phyloP scores from a whole-genome alignment of 768 basidiomycete species.

The Trametes villosa region DNA sequence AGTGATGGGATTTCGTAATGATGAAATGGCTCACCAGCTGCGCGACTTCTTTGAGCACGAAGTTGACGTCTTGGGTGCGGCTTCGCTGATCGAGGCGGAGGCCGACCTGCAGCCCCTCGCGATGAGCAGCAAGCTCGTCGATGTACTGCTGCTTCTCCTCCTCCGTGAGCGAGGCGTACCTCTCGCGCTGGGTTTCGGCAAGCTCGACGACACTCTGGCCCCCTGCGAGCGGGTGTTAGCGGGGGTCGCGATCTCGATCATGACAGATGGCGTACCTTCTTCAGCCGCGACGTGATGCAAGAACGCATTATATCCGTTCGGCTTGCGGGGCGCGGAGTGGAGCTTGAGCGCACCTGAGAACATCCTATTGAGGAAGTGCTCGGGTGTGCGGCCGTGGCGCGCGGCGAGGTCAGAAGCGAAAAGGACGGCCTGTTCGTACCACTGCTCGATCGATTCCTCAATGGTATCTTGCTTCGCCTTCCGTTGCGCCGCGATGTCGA shows the following conservation, averaged over 20 bases:
- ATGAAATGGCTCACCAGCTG: neutral
- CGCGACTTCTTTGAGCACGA: neutral
- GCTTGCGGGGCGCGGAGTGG: neutral
- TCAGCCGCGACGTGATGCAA: neutral
- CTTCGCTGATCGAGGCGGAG: neutral
- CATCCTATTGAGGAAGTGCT: neutral
- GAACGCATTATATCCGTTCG: conserved; percentile 7
- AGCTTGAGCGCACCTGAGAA: conserved; percentile 3
- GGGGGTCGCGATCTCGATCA: neutral
- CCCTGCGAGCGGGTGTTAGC: neutral
- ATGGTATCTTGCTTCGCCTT: neutral
- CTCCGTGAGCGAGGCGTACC: neutral
- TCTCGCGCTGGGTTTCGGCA: neutral
- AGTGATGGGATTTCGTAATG: too few relatives aligned
- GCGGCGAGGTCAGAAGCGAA: neutral
- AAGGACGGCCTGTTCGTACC: neutral
- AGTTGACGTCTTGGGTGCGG: neutral
- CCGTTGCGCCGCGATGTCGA: neutral
- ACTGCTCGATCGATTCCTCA: conserved; percentile 1
- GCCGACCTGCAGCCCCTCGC: neutral
- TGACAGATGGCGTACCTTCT: neutral
- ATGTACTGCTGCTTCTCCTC: neutral
- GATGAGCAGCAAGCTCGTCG: neutral
- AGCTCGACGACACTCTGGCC: neutral
- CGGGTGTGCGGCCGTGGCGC: neutral